Conservation (phyloP, 2,329 filamentous ascomycete species). For the Fonsecaea pedrosoi region DNA sequence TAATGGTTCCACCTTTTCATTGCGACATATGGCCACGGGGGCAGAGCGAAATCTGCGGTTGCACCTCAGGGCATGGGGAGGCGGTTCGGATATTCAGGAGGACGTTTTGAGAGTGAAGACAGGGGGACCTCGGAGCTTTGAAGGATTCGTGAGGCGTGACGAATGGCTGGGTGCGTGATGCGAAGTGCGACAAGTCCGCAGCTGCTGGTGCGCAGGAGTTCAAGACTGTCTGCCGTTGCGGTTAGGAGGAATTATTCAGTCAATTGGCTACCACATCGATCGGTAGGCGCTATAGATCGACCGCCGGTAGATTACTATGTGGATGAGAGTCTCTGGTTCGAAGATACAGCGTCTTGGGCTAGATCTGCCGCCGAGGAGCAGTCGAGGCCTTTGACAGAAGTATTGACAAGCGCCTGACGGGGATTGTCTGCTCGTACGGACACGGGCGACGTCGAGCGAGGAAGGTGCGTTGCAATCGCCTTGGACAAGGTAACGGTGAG, state of each 20-base stretch:
- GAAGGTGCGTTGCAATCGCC: background rate
- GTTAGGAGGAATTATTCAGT: background rate
- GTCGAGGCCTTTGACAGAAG: background rate
- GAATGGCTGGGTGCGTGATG: constrained; percentile 24
- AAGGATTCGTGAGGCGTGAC: constrained; percentile 18
- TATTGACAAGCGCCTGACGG: background rate
- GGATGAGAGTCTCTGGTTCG: background rate
- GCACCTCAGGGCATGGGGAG: constrained; percentile 5
- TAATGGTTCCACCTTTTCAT: constrained; percentile 28
- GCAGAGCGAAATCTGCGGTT: background rate
- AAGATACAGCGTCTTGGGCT: background rate
- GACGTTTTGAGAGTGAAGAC: background rate
- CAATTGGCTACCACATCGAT: background rate
- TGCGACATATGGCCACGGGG: constrained; percentile 20
- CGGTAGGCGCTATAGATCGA: background rate
- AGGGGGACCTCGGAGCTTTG: background rate
- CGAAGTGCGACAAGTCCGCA: constrained; percentile 27
- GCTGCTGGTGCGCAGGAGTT: constrained; percentile 17
- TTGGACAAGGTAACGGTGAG: background rate
- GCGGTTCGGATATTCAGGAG: background rate
- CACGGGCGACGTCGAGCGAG: background rate
- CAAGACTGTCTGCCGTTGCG: background rate
- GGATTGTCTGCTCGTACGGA: background rate
- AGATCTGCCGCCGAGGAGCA: background rate
- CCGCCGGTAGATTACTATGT: background rate